A percentile compares a stretch with the other conserved stretches of the same genome.
phyloP scores from a whole-genome alignment of 352 stramenopile genomes.

The Globisporangium barbulae region DNA sequence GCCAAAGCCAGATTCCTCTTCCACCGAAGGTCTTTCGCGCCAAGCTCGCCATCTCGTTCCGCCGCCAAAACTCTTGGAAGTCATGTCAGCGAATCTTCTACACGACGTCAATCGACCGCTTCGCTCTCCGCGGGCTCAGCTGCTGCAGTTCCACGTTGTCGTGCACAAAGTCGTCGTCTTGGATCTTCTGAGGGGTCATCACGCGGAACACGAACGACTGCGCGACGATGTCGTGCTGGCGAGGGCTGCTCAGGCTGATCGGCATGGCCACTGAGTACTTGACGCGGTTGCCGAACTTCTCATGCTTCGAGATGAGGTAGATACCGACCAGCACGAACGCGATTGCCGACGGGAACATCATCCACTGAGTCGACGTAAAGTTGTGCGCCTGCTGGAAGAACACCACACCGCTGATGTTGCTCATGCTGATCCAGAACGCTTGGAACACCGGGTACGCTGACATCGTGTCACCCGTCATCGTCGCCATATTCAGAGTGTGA shows the following conservation, averaged over 20 bases:
- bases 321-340: slow-evolving; percentile 72
- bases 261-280: slow-evolving; percentile 89
- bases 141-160: slow-evolving; percentile 22
- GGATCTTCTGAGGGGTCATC: slow-evolving; percentile 67
- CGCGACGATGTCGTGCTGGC: slow-evolving; percentile 84
- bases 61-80: background rate
- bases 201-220: slow-evolving; percentile 89
- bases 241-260: slow-evolving; percentile 79
- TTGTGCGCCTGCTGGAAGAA: slow-evolving; percentile 86
- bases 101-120: slow-evolving; percentile 43
- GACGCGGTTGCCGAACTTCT: slow-evolving; percentile 87
- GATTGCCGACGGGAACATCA: slow-evolving; percentile 78
- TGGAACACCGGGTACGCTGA: slow-evolving; percentile 85
- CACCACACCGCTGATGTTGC: slow-evolving; percentile 84
- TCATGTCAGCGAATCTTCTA: slow-evolving; percentile 16
- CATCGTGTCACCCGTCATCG: slow-evolving; percentile 85
- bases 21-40: slow-evolving; percentile 15
- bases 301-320: slow-evolving; percentile 80
- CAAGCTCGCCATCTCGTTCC: background rate
- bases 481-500: slow-evolving; percentile 83
- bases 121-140: slow-evolving; percentile 21
- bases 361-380: slow-evolving; percentile 80
- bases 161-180: slow-evolving; percentile 55
- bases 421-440: slow-evolving; percentile 87
- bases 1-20: slow-evolving; percentile 19